Percentiles rank a stretch among this genome's conserved stretches.
Evolutionary conservation across 805 yeast species (phyloP).

Genomic region (Candida corydali): DNA sequence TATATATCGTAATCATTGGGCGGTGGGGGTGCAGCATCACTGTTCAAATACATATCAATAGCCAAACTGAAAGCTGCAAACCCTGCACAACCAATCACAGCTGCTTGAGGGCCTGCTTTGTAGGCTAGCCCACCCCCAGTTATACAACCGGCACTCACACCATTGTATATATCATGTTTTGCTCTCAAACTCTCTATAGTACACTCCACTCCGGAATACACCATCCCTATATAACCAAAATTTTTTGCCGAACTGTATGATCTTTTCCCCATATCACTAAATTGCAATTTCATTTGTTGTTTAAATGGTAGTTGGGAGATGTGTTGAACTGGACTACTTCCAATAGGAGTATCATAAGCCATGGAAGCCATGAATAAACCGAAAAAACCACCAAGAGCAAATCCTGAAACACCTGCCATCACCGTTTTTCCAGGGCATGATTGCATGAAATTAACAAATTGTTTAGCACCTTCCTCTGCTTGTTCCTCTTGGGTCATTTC

Average conservation of each 20-base stretch:
- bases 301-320: constrained; percentile 83
- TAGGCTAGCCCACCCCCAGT: constrained; percentile 96
- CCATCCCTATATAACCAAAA: constrained; percentile 89
- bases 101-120: constrained; percentile 92
- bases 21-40: constrained; percentile 83
- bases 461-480: constrained; percentile 83
- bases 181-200: constrained; percentile 81
- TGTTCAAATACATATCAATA: constrained; percentile 79
- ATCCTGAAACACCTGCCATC: constrained; percentile 91
- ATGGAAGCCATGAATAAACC: constrained; percentile 89
- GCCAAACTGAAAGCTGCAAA: constrained; percentile 95
- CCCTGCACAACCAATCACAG: constrained; percentile 90
- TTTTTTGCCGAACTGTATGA: constrained; percentile 88
- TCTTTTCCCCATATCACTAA: constrained; percentile 86
- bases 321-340: constrained; percentile 49
- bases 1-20: constrained; percentile 73
- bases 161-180: constrained; percentile 87
- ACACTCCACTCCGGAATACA: constrained; percentile 91
- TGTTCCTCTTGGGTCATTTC: constrained; percentile 90
- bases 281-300: constrained; percentile 89
- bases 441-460: constrained; percentile 78
- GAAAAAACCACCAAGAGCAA: constrained; percentile 90
- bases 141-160: constrained; percentile 88
- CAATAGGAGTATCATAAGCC: constrained; percentile 79
- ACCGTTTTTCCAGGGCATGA: constrained; percentile 94